Base-by-base conservation (phyloP, 2,329 filamentous ascomycete genomes). In the Hypoxylon sp. region DNA sequence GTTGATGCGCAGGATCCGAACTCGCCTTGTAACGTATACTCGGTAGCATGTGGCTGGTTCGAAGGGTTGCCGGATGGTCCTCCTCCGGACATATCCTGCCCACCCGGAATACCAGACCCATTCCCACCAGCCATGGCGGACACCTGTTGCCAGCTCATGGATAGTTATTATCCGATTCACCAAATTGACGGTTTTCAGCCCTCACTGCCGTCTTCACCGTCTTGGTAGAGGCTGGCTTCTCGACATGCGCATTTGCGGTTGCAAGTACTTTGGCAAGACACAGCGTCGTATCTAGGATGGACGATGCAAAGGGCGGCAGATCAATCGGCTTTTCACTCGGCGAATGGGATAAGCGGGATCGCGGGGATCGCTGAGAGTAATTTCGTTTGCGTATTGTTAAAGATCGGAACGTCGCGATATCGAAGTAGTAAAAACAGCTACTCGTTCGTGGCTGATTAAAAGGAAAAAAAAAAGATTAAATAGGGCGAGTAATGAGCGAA, bases 1-100 rank as follows among this genome's bases (percentile, higher is more conserved):
- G 2, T 9, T 33, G 26, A 11, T n/a, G 38, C n/a, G n/a, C 4
- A 18, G 3, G 44, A 20, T 38, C 55, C 20, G 14, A 26, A 38
- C 61, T 28, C 59, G 82, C 81, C 86, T 79, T 89, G 86, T 36
- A 89, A 78, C 5, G 86, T 89, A 72, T 89, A 89, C 71, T 88
- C 86, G 66, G 86, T 89, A 67, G 85, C 85, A 72, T 84, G 84
- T 42, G 85, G 86, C 70, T 86, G 81, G 75, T 83, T 84, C 7
- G 69, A 69, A 30, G 64, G 78, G 73, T 72, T 79, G 78, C 73
- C 81, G 80, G 70, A 78, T 75, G 75, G 81, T 28, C 69, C 71
- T 1, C 68, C 71, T 56, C 74, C 74, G 16, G 64, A 24, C 65
- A 76, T 71, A 1, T 77, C 80, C 81, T 82, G 75, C 77, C 79